Conservation (phyloP, 805 yeast genomes). For the Yamadazyma insecticola region DNA sequence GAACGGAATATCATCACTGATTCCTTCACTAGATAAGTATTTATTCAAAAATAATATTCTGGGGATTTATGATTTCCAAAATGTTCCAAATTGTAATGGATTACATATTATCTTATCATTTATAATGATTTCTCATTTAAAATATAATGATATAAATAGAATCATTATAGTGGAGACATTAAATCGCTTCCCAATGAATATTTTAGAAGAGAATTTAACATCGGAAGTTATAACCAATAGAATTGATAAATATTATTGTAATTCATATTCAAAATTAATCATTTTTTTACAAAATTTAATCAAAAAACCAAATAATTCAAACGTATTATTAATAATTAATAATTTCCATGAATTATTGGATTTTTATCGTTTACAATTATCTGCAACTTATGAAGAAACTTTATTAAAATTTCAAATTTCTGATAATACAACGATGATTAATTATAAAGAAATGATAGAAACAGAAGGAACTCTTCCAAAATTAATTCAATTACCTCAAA, state of each 20-base stretch:
- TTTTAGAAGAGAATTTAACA: constrained; percentile 7
- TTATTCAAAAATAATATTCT: constrained; percentile 10
- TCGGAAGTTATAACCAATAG: too few relatives aligned
- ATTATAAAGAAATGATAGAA: constrained; percentile 14
- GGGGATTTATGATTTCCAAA: constrained; percentile 33
- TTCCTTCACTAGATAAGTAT: constrained; percentile 24
- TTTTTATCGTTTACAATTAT: constrained; percentile 27
- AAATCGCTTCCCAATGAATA: constrained; percentile 27
- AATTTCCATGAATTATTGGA: constrained; percentile 34
- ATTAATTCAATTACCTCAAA: constrained; percentile 24
- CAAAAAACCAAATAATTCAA: constrained; percentile 1
- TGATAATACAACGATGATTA: constrained; percentile 16
- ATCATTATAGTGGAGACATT: constrained; percentile 29
- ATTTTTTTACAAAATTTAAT: too few relatives aligned
- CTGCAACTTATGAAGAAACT: constrained; percentile 28
- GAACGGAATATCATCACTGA: constrained; percentile 24
- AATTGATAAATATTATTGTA: constrained; percentile 9
- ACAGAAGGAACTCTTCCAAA: constrained; percentile 19
- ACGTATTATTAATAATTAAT: constrained; percentile 21
- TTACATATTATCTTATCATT: constrained; percentile 16
- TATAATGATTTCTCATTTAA: constrained; percentile 26
- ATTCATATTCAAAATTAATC: constrained; percentile 25
- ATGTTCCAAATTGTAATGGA: constrained; percentile 27
- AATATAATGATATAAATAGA: constrained; percentile 6
- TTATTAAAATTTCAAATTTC: constrained; percentile 28